Evolutionary conservation across 257 asterid genomes (phyloP), one percentile per base, ranked within the genome.

Genomic region (Jaltomata sinuosa): DNA sequence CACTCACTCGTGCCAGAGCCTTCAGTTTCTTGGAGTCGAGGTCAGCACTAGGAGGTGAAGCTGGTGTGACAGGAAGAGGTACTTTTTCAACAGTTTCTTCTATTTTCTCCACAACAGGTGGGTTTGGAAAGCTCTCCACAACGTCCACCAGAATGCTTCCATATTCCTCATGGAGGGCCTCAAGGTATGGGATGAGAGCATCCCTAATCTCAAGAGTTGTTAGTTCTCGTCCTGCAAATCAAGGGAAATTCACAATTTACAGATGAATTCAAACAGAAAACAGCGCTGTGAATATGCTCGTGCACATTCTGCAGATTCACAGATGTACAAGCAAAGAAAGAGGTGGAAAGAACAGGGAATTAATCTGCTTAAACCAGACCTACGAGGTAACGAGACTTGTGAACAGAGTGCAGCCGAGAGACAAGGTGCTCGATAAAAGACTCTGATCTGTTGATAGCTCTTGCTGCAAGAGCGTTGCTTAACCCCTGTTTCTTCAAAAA

Each of bases 201-300:
- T 93, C 98, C 86, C 98, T 89, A 64, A 96, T 96, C 91, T 96
- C 98, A 55, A 93, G 93, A 34, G 98, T 94, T 38, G 99, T 93
- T 84, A 96, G 98, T 88, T 94, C 98, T 67, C 98, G 90, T 57
- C 99, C 99, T 96, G 91, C 85, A 85, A 82, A 59, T 25, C 49
- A 79, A 62, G 67, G 85, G 62, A 71, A 85, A 87, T 21, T 32
- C 29, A 45, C 22, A 74, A 78, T 84, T 65, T 45, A 49, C 53
- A 47, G 18, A 27, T 32, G 77, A 79, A 85, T 64, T 50, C 79
- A 72, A 49, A 49, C 40, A 65, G 69, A 64, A 65, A 40, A 34
- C 31, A 50, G 69, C 12, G 50, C 38, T 83, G 59, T 49, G 21
- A 36, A 29, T 65, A 83, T 38, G 31, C 34, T 29, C 6, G n/a